phyloP scores from a whole-genome alignment of 1,284 basidiomycete genomes.

The Ceratobasidium sp. region DNA sequence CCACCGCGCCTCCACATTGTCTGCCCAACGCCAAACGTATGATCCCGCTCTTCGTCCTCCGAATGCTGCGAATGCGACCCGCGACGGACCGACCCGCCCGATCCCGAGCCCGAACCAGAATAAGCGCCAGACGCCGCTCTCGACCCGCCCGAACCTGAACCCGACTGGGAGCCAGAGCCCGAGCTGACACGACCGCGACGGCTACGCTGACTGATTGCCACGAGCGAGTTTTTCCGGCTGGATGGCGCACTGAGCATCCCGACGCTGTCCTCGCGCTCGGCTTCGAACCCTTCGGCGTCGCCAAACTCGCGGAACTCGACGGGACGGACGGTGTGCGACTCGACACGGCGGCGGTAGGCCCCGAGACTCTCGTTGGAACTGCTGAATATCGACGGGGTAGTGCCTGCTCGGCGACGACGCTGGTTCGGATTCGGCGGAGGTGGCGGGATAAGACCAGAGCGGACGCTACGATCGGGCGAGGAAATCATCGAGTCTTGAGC shows the following conservation, averaged over 20 bases:
- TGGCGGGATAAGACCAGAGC: conserved; percentile 64
- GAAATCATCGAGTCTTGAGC: conserved; percentile 44
- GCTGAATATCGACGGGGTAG: conserved; percentile 43
- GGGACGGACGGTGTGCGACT: conserved; percentile 41
- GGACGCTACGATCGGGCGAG: conserved; percentile 48
- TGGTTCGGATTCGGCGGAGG: conserved; percentile 64
- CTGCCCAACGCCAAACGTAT: conserved; percentile 20
- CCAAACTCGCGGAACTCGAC: conserved; percentile 42
- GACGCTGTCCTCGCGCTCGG: conserved; percentile 72
- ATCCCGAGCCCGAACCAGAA: not conserved
- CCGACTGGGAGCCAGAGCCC: conserved; percentile 9
- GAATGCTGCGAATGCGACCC: conserved; percentile 9
- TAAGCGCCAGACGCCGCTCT: conserved; percentile 12
- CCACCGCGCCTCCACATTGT: conserved; percentile 6
- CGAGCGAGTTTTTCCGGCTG: conserved; percentile 64
- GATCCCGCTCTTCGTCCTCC: conserved; percentile 18
- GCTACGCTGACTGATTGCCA: conserved; percentile 55
- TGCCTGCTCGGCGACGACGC: conserved; percentile 54
- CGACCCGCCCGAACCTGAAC: conserved; percentile 5
- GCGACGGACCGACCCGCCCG: conserved; percentile 7
- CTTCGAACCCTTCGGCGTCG: conserved; percentile 54
- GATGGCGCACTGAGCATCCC: conserved; percentile 62
- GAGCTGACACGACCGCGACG: conserved; percentile 15
- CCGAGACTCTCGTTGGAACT: conserved; percentile 19
- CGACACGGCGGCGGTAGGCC: conserved; percentile 54